phyloP scores from a whole-genome alignment of 2,329 filamentous ascomycete genomes.

The Alternaria burnsii region DNA sequence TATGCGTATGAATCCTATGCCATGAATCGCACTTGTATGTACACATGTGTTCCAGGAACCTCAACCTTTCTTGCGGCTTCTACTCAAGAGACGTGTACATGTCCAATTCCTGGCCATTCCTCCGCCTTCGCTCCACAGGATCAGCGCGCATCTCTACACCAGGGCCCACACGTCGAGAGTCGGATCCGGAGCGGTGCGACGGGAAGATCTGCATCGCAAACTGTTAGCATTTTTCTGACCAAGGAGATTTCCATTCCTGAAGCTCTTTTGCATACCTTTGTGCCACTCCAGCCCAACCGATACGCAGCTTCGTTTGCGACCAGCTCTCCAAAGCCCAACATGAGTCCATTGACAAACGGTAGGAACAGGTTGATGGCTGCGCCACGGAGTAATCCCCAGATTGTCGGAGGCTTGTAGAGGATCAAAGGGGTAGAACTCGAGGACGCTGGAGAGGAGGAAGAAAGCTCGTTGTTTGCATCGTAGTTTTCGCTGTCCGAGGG shows the following conservation, averaged over 20 bases:
- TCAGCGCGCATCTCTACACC: constrained; percentile 82
- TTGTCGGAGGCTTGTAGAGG: constrained; percentile 86
- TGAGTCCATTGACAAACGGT: constrained; percentile 96
- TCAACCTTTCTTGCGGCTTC: neutral
- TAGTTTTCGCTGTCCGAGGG: constrained; percentile 87
- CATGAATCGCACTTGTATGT: neutral
- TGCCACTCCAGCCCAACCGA: constrained; percentile 89
- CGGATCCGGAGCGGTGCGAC: constrained; percentile 61
- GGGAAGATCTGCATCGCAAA: constrained; percentile 62
- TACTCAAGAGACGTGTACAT: constrained; percentile 75
- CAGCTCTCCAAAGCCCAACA: constrained; percentile 96
- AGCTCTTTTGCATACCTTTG: constrained; percentile 72
- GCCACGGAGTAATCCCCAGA: constrained; percentile 85
- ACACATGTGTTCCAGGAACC: neutral
- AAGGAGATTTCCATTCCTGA: neutral
- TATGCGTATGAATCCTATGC: neutral
- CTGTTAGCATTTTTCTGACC: neutral
- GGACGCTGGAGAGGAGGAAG: constrained; percentile 70
- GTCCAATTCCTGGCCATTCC: constrained; percentile 64
- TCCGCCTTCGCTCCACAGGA: constrained; percentile 64
- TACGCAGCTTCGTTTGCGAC: constrained; percentile 97
- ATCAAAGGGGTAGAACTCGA: constrained; percentile 73
- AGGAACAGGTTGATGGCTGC: constrained; percentile 95
- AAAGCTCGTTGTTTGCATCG: constrained; percentile 69
- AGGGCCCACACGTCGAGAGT: constrained; percentile 73